phyloP scores from a whole-genome alignment of 2,329 filamentous ascomycete species.

The Lecanicillium sp. region DNA sequence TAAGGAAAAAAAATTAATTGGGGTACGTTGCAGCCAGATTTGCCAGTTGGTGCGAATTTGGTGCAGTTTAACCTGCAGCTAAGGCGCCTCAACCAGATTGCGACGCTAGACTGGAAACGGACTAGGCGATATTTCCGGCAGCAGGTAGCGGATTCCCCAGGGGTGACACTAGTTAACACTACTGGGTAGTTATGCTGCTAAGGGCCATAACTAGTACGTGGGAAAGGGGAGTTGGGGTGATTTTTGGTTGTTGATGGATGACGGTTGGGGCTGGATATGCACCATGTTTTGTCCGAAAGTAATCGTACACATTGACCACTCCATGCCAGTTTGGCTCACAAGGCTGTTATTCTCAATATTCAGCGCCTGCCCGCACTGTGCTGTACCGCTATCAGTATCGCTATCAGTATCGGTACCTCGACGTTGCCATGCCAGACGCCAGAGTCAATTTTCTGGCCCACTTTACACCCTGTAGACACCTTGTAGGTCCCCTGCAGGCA shows the following conservation, averaged over 20 bases:
- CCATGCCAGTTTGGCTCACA: too few species aligned
- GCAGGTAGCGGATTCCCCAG: background rate
- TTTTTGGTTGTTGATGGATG: background rate
- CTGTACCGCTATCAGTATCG: too few species aligned
- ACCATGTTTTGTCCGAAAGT: too few species aligned
- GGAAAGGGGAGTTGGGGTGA: slow-evolving; percentile 14
- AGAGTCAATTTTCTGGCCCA: too few species aligned
- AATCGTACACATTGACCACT: too few species aligned
- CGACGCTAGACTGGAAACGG: slow-evolving; percentile 25
- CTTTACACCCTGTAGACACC: too few species aligned
- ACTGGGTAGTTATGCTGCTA: too few species aligned
- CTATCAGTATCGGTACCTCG: too few species aligned
- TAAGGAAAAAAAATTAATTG: slow-evolving; percentile 9
- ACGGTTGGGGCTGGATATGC: too few species aligned
- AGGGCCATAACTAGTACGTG: too few species aligned
- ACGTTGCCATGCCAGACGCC: too few species aligned
- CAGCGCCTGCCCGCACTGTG: background rate
- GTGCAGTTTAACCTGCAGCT: slow-evolving; percentile 21
- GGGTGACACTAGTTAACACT: background rate
- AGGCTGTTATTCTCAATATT: too few species aligned
- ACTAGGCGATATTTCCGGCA: background rate
- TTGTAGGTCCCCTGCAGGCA: background rate
- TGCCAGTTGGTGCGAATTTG: slow-evolving; percentile 18
- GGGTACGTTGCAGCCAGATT: slow-evolving; percentile 6
- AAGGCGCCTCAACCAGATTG: slow-evolving; percentile 40